A percentile compares a stretch with the other conserved stretches of the same genome.
Conservation (phyloP, 2,329 filamentous ascomycete genomes). For the Penicillium paneum region DNA sequence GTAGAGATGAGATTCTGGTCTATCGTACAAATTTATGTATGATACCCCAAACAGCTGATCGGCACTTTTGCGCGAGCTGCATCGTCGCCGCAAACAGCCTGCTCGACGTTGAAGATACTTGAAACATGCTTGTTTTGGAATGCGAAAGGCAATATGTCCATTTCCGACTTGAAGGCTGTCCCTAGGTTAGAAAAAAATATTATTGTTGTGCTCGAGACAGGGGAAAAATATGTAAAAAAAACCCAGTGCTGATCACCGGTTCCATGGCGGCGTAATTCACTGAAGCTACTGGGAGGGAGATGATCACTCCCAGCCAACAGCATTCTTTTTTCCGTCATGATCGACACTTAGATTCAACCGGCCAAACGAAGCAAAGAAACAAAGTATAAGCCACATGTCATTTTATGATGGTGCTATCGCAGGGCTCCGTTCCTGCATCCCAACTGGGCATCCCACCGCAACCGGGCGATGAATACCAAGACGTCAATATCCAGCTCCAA, state of each 20-base stretch:
- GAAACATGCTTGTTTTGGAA: background rate
- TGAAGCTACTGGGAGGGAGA: background rate
- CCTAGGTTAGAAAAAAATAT: background rate
- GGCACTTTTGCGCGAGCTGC: background rate
- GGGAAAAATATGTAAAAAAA: background rate
- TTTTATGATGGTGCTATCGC: background rate
- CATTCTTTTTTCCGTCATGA: slow-evolving; percentile 7
- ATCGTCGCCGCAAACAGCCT: slow-evolving; percentile 4
- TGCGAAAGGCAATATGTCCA: background rate
- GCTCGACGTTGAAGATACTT: background rate
- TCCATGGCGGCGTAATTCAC: background rate
- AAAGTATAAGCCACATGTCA: background rate
- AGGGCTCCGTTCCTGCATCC: background rate
- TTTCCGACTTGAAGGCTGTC: background rate
- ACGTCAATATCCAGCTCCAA: background rate
- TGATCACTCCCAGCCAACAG: slow-evolving; percentile 1
- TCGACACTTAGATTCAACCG: background rate
- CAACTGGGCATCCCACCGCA: slow-evolving; percentile 1
- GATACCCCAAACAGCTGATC: background rate
- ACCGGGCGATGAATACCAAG: background rate
- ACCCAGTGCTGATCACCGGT: background rate
- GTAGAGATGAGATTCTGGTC: background rate
- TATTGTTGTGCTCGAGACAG: background rate
- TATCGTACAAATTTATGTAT: background rate
- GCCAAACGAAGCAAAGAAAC: background rate